These are phyloP conservation scores for Mycosphaerella sp. DNA, from an alignment of 2,329 filamentous ascomycete species.

Conservation along the genomic window DNA sequence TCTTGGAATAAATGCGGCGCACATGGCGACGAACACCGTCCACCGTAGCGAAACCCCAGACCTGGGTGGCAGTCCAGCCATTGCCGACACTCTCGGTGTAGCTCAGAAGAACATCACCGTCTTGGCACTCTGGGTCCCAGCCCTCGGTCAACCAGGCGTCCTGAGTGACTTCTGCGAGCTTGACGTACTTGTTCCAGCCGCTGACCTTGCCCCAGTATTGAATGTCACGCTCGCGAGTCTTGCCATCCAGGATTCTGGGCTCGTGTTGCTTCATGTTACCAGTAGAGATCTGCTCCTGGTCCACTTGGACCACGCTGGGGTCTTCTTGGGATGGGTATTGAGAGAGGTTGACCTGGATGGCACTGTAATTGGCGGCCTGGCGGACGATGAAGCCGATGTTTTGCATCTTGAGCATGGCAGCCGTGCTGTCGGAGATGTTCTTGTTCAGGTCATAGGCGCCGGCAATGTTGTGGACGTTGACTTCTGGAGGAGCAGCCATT, in stretches of 20 bases:
- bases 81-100: conserved; percentile 44
- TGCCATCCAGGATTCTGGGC: conserved; percentile 52
- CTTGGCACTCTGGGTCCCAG: conserved; percentile 53
- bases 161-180: conserved; percentile 34
- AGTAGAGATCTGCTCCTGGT: conserved; percentile 60
- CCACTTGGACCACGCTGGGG: conserved; percentile 35
- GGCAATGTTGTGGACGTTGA: conserved; percentile 61
- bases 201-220: conserved; percentile 70
- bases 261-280: conserved; percentile 64
- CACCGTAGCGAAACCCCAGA: conserved; percentile 45
- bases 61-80: conserved; percentile 52
- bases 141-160: conserved; percentile 49
- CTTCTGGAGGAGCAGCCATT: conserved; percentile 66
- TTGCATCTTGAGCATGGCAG: conserved; percentile 61
- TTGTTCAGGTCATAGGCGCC: conserved; percentile 74
- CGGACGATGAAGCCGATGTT: conserved; percentile 38
- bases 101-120: conserved; percentile 42
- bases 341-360: conserved; percentile 58
- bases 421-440: conserved; percentile 60
- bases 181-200: conserved; percentile 48
- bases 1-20: conserved; percentile 33
- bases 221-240: conserved; percentile 62
- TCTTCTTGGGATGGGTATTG: conserved; percentile 38
- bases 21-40: conserved; percentile 40
- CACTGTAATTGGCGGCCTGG: conserved; percentile 58